Base-by-base conservation (phyloP, 768 basidiomycete species). In the Psilocybe subaeruginosa region DNA sequence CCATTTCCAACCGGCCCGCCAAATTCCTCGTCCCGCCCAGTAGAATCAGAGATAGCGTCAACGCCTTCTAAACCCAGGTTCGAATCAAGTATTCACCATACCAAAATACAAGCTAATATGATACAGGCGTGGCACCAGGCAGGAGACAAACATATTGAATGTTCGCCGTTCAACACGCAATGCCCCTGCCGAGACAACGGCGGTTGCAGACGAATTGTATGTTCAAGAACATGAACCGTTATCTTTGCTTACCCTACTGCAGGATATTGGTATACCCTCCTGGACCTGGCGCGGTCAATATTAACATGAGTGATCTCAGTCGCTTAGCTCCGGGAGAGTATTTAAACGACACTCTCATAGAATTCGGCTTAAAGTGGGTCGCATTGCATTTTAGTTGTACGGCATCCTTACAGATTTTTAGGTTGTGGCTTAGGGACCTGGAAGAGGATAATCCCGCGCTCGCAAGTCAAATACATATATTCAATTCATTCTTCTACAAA, bases 401-500 rank as follows among this genome's bases (percentile, higher is more conserved):
- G 8, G n/a, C 23, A 47, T 47, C 63, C 51, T 43, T n/a, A 57
- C 46, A 7, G 35, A 57, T 17, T 27, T 19, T 16, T 27, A 96
- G 95, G 71, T 77, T 88, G 12, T 93, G 92, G 89, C 79, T 89
- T 8, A 81, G 77, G 53, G 80, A 83, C 6, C 73, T 92, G 27
- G 82, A 85, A 63, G 75, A 72, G 39, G 75, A 69, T 37, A 70
- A 89, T 62, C 88, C 89, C 2, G 80, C 80, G 14, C 75, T 92
- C 3, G 91, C 87, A 1, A 82, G 87, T 2, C 83, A 92, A 66
- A 81, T 96, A 1, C 90, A 98, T 68, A 84, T 99, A 3, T 99
- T 99, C 79, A 99, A 90, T 73, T 96, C 96, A 0, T 99, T 98
- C 77, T 99, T 99, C 75, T 99, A 96, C 80, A 93, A 96, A 79